Evolutionary conservation across 176 grass and related monocot genomes (phyloP).

Genomic region (Ampelocalamus luodianensis): DNA sequence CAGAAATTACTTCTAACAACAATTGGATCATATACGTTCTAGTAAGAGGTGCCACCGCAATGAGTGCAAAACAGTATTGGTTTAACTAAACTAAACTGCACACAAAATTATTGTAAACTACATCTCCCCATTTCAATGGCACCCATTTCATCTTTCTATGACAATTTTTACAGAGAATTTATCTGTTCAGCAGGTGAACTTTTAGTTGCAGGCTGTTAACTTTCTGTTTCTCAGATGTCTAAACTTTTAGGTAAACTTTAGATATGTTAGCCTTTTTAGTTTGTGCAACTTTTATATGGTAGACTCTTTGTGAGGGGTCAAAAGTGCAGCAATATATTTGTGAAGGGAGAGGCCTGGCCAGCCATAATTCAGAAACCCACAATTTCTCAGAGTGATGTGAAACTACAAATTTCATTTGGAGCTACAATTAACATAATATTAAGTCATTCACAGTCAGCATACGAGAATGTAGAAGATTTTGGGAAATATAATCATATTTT

Average conservation of each 20-base stretch:
- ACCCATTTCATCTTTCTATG: background rate
- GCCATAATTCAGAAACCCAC: background rate
- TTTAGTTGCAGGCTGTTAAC: slow-evolving; percentile 6
- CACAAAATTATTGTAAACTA: background rate
- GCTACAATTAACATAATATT: background rate
- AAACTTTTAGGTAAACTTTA: slow-evolving; percentile 2
- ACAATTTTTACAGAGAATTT: slow-evolving; percentile 5
- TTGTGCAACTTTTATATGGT: slow-evolving; percentile 12
- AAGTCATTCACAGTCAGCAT: background rate
- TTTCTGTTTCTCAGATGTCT: slow-evolving; percentile 4
- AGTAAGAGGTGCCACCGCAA: slow-evolving; percentile 14
- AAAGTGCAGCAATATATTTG: background rate
- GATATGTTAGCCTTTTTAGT: slow-evolving; percentile 1
- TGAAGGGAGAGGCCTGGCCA: background rate
- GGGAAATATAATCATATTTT: background rate
- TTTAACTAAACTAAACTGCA: slow-evolving; percentile 8
- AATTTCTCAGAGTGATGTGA: background rate
- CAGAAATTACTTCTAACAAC: background rate
- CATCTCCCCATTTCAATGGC: background rate
- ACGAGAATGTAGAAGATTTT: background rate
- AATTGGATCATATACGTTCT: slow-evolving; percentile 14
- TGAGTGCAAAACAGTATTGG: background rate
- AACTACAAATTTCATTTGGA: background rate
- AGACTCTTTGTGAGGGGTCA: slow-evolving; percentile 4
- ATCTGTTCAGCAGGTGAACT: background rate